These are phyloP conservation scores for Haplographium delicatum DNA, from an alignment of 495 filamentous ascomycete species.

Conservation along the genomic window DNA sequence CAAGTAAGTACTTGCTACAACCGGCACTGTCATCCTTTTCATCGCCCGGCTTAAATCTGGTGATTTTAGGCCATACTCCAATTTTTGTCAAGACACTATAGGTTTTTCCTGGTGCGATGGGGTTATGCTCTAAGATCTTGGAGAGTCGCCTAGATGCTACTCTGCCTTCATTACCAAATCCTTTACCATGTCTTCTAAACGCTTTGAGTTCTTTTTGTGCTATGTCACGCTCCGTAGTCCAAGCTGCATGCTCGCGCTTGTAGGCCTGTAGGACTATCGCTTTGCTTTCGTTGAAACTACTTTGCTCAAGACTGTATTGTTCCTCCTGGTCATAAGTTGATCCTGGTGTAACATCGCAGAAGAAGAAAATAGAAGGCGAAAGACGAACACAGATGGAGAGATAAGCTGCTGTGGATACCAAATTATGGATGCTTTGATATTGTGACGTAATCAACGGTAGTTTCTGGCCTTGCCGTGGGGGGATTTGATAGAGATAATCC, in stretches of 20 bases:
- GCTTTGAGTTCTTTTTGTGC: background rate
- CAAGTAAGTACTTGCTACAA: background rate
- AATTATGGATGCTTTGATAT: constrained; percentile 38
- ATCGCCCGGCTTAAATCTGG: constrained; percentile 17
- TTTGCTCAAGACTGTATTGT: constrained; percentile 31
- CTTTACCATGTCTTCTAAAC: background rate
- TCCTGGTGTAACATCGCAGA: constrained; percentile 34
- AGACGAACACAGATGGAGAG: constrained; percentile 38
- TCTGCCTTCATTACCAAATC: background rate
- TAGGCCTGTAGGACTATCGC: constrained; percentile 3
- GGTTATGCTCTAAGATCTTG: background rate
- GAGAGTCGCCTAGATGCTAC: background rate
- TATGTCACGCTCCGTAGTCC: no score
- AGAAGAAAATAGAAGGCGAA: constrained; percentile 41
- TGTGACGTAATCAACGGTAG: constrained; percentile 25
- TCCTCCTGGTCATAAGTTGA: constrained; percentile 32
- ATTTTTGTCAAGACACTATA: constrained; percentile 15
- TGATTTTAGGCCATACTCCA: constrained; percentile 17
- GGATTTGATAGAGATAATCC: constrained; percentile 29
- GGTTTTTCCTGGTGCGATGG: background rate
- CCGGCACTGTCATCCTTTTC: constrained; percentile 11
- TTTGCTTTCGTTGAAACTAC: constrained; percentile 29
- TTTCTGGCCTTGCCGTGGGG: background rate
- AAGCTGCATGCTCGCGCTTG: background rate
- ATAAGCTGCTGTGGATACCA: constrained; percentile 39